phyloP scores from a whole-genome alignment of 1,284 basidiomycete genomes.

The Pseudozyma sp. region DNA sequence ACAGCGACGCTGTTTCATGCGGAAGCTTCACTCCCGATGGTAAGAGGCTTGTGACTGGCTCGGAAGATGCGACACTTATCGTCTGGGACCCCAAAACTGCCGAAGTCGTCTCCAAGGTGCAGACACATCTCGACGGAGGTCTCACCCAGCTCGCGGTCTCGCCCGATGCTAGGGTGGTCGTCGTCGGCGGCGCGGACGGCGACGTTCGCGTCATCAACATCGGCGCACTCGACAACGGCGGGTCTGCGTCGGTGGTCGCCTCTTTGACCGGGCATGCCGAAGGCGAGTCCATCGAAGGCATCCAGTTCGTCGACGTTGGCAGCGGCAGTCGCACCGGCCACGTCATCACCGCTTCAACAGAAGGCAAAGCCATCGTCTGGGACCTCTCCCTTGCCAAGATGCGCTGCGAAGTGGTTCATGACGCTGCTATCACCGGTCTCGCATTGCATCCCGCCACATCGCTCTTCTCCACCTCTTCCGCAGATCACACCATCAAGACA shows the following conservation, averaged over 20 bases:
- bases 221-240: conserved; percentile 72
- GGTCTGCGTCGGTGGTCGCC: conserved; percentile 79
- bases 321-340: conserved; percentile 74
- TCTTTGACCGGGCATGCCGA: conserved; percentile 85
- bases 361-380: conserved; percentile 94
- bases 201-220: conserved; percentile 86
- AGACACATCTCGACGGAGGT: conserved; percentile 75
- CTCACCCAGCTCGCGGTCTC: conserved; percentile 90
- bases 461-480: conserved; percentile 74
- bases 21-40: conserved; percentile 92
- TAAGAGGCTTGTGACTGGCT: conserved; percentile 81
- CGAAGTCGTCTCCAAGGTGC: conserved; percentile 82
- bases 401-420: conserved; percentile 51
- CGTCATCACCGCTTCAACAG: conserved; percentile 88
- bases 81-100: conserved; percentile 90
- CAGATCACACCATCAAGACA: conserved; percentile 85
- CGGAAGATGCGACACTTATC: conserved; percentile 84
- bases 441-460: conserved; percentile 83
- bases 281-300: conserved; percentile 88
- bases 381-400: conserved; percentile 78
- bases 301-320: conserved; percentile 84
- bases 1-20: conserved; percentile 84
- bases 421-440: conserved; percentile 50
- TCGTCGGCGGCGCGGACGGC: conserved; percentile 87
- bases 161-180: conserved; percentile 75